phyloP scores from a whole-genome alignment of 2,329 filamentous ascomycete species.

The Aspergillus ruber region DNA sequence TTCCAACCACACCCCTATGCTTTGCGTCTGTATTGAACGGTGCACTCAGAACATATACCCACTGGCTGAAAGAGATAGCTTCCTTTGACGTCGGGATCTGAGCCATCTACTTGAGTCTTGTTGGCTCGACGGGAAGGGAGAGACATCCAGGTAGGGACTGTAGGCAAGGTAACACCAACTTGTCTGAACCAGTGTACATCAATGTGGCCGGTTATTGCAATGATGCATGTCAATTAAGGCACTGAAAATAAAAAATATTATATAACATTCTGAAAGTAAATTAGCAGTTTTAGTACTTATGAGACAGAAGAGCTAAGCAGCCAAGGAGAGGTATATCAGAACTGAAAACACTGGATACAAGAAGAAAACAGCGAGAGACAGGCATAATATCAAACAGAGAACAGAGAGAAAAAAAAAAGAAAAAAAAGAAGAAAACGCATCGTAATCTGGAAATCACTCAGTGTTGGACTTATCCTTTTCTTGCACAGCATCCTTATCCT shows the following conservation, averaged over 20 bases:
- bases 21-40: too few species aligned
- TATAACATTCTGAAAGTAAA: background rate
- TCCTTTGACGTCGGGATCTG: too few species aligned
- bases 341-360: slow-evolving; percentile 3
- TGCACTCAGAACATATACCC: too few species aligned
- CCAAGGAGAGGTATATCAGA: background rate
- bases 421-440: slow-evolving; percentile 4
- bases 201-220: too few species aligned
- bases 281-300: background rate
- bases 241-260: too few species aligned
- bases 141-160: too few species aligned
- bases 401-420: slow-evolving; percentile 3
- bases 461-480: slow-evolving; percentile 46
- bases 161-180: too few species aligned
- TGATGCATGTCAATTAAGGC: too few species aligned
- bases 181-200: too few species aligned
- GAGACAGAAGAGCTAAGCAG: background rate
- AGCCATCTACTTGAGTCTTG: too few species aligned
- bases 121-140: too few species aligned
- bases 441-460: slow-evolving; percentile 10
- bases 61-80: too few species aligned
- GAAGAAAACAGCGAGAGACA: background rate
- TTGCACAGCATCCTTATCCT: slow-evolving; percentile 50
- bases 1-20: background rate
- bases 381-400: background rate